These are phyloP conservation scores for Oxyria digyna DNA, from an alignment of 148 eudicot species.

Conservation along the genomic window DNA sequence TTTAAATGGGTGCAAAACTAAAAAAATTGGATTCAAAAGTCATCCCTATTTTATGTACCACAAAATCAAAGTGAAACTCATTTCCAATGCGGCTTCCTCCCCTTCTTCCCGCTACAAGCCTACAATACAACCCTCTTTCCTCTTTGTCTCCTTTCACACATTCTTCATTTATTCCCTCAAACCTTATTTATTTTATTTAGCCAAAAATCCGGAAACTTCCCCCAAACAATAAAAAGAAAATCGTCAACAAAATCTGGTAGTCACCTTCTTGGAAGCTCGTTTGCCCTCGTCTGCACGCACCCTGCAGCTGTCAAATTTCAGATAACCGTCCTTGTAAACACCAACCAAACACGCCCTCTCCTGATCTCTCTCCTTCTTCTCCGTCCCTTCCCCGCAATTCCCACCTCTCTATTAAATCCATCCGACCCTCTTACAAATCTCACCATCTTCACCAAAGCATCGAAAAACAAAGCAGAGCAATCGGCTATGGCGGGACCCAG, in stretches of 20 bases:
- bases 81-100: background rate
- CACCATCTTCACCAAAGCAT: background rate
- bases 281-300: background rate
- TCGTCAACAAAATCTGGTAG: background rate
- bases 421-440: background rate
- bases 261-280: background rate
- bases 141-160: background rate
- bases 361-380: background rate
- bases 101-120: background rate
- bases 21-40: too few species aligned
- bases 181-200: background rate
- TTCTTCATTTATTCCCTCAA: background rate
- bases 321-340: background rate
- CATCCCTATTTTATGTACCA: too few species aligned
- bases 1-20: too few species aligned
- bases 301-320: background rate
- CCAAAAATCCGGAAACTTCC: background rate
- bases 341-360: background rate
- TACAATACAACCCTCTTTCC: background rate
- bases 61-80: background rate
- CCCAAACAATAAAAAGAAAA: background rate
- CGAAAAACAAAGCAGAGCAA: background rate
- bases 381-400: constrained; percentile 2
- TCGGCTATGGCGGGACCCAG: background rate
- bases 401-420: background rate